Conservation (phyloP, 2,329 filamentous ascomycete genomes). For the Cladophialophora chaetospira region DNA sequence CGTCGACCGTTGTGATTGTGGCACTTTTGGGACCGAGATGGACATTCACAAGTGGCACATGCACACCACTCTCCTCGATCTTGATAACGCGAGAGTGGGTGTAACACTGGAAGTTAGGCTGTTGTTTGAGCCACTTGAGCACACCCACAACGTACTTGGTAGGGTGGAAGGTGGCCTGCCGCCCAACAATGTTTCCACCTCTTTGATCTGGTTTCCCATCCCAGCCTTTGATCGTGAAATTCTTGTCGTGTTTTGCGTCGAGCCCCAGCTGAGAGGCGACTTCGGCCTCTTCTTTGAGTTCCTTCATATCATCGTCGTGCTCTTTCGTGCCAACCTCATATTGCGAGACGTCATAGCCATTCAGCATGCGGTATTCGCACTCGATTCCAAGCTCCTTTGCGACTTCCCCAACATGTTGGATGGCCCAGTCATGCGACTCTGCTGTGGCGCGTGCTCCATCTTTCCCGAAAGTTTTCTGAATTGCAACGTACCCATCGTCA, state of each 20-base stretch:
- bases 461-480: slow-evolving; percentile 56
- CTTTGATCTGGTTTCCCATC: slow-evolving; percentile 54
- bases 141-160: slow-evolving; percentile 59
- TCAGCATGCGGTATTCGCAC: slow-evolving; percentile 57
- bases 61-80: slow-evolving; percentile 53
- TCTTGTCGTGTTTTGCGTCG: slow-evolving; percentile 43
- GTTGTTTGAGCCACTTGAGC: slow-evolving; percentile 53
- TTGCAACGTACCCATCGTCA: slow-evolving; percentile 56
- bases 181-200: slow-evolving; percentile 50
- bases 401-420: slow-evolving; percentile 55
- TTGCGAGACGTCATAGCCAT: slow-evolving; percentile 55
- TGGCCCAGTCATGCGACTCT: slow-evolving; percentile 58
- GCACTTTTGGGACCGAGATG: slow-evolving; percentile 51
- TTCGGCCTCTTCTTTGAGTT: slow-evolving; percentile 50
- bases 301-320: slow-evolving; percentile 50
- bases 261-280: slow-evolving; percentile 50
- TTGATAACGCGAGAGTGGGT: slow-evolving; percentile 53
- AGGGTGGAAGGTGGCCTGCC: slow-evolving; percentile 59
- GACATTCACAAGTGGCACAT: slow-evolving; percentile 38
- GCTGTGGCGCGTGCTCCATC: slow-evolving; percentile 53
- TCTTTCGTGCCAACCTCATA: slow-evolving; percentile 46
- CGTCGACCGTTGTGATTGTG: slow-evolving; percentile 49
- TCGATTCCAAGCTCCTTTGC: slow-evolving; percentile 54
- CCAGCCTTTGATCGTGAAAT: slow-evolving; percentile 55
- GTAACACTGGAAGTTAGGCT: slow-evolving; percentile 57